Evolutionary conservation across 257 asterid species (phyloP), one percentile per base, ranked within the genome.

Genomic region (Plantago major): DNA sequence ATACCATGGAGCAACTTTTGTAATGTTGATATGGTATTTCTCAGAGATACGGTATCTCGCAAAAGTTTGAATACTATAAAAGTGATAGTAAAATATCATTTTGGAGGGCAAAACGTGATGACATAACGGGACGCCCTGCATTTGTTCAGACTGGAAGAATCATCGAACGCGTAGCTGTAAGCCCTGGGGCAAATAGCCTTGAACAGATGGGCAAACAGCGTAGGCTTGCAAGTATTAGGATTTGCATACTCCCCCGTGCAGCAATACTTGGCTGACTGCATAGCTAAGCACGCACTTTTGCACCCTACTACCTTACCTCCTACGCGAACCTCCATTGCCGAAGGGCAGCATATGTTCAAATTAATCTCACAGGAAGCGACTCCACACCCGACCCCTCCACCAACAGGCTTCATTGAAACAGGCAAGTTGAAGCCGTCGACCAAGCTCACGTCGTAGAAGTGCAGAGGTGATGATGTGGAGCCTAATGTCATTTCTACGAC

Each of bases 401-500:
- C 99, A 0, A 92, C 79, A 0, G 97, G 88, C 83, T 79, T 86
- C 97, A 92, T 86, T 1, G 97, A 86, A 0, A 92, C 88, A 0
- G 97, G 97, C 68, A 92, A 60, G 81, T 92, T 92, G 69, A 92
- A 88, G 49, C 98, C 99, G 18, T 92, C 97, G 0, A 89, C 99
- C 10, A 92, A 64, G 58, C 97, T 92, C 42, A 86, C 97, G 3
- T 92, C 96, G 3, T 92, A 92, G 75, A 75, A 92, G 71, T 92
- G 97, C 40, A 92, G 73, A 0, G 96, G 95, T 0, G 97, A 92
- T 33, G 69, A 3, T 5, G 82, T 55, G 1, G 95, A 13, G 6
- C 99, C 99, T 3, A 92, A 66, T 2, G 99, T 92, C 99, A 92
- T 92, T 72, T 92, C 99, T 59, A 92, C 99, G 68, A 92, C 84